Evolutionary conservation across 139 green algal genomes (phyloP).

Genomic region (Desmodesmus armatus): DNA sequence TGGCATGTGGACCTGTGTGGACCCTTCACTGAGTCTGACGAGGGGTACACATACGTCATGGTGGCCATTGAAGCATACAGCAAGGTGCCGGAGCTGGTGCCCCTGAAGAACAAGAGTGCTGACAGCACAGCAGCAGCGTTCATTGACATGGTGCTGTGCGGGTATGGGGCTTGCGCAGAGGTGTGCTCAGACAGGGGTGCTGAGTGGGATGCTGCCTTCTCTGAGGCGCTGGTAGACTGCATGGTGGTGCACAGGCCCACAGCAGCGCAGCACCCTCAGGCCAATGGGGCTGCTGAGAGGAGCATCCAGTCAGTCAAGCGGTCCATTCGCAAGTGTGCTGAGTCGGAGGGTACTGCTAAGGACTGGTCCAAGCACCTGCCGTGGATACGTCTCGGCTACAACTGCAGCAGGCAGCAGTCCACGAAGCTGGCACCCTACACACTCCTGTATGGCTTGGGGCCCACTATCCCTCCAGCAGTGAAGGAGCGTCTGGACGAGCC

Average conservation of each 20-base stretch:
- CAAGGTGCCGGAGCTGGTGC: constrained; percentile 45
- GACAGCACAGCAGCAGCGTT: not conserved
- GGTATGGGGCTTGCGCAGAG: not conserved
- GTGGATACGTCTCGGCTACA: constrained; percentile 53
- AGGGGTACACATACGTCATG: constrained; percentile 47
- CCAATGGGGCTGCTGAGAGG: constrained; percentile 47
- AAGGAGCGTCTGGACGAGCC: constrained; percentile 6
- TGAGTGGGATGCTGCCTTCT: constrained; percentile 36
- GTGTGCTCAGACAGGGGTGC: constrained; percentile 9
- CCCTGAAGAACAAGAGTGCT: constrained; percentile 35
- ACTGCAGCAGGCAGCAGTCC: constrained; percentile 35
- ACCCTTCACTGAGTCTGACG: not conserved
- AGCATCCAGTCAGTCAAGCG: constrained; percentile 46
- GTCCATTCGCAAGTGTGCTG: constrained; percentile 45
- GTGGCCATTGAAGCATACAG: constrained; percentile 51
- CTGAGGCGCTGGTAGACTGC: constrained; percentile 14
- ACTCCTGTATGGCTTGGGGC: constrained; percentile 35
- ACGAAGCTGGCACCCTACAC: constrained; percentile 38
- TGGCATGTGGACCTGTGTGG: constrained; percentile 40
- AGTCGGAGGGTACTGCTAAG: not conserved
- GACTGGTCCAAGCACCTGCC: constrained; percentile 40
- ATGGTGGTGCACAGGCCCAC: not conserved
- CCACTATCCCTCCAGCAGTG: constrained; percentile 34
- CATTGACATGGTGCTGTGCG: not conserved
- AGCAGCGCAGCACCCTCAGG: constrained; percentile 38